phyloP scores from a whole-genome alignment of 2,329 filamentous ascomycete genomes.

The Botrytis elliptica region DNA sequence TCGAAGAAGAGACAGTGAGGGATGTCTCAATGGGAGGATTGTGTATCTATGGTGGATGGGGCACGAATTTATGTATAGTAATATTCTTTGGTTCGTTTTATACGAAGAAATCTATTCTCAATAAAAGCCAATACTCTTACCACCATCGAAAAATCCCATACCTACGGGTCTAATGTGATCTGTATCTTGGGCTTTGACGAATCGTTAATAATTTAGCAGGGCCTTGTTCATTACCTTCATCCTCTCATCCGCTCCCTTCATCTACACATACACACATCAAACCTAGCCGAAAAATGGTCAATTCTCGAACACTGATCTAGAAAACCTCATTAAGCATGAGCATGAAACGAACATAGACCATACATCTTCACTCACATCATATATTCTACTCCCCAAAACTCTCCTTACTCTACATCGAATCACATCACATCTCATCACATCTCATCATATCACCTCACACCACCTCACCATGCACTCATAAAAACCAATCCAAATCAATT shows the following conservation, averaged over 20 bases:
- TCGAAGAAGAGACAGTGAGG: conserved; percentile 42
- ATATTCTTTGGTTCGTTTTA: background rate
- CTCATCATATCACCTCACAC: background rate
- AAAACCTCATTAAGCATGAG: background rate
- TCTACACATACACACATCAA: background rate
- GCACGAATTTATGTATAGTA: conserved; percentile 1
- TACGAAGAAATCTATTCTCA: conserved; percentile 9
- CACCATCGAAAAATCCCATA: background rate
- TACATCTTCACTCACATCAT: background rate
- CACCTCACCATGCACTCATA: background rate
- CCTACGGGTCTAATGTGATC: background rate
- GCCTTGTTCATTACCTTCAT: background rate
- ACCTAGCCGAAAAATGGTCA: background rate
- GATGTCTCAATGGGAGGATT: background rate
- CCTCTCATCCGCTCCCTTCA: too few relatives aligned
- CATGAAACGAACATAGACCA: background rate
- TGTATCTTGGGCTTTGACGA: background rate
- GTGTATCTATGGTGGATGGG: background rate
- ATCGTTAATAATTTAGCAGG: background rate
- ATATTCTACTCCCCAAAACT: background rate
- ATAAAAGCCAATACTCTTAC: background rate
- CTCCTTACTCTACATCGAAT: background rate
- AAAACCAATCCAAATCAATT: background rate
- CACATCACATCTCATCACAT: background rate
- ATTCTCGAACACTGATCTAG: background rate